Evolutionary conservation across 495 filamentous ascomycete genomes (phyloP), one percentile per base, ranked within the genome.

Genomic region (Penicillium bialowiezense): DNA sequence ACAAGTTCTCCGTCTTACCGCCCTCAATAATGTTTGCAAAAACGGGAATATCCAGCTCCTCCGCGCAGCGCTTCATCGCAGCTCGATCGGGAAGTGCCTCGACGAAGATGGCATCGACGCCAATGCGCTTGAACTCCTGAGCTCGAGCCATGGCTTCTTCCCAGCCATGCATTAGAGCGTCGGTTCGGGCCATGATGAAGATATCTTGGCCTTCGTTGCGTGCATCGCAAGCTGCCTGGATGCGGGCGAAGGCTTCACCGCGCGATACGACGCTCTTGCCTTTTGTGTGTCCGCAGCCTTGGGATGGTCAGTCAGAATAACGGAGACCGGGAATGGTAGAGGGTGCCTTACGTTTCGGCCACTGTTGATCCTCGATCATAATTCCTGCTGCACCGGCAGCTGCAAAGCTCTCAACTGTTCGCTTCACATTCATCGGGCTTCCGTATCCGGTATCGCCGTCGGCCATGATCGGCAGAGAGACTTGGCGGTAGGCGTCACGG

Each of bases 11-110:
- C 5, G 70, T 72, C 52, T 68, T 66, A 3, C 69, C 65, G 0
- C 71, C 71, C 38, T 76, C 70, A 17, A 75, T 74, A 8, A 75
- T 73, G 53, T 75, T 75, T 0, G 62, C 71, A 8, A 74, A 60
- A 21, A 67, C 60, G 0, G 69, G 68, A 18, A 69, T 60, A 17
- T 59, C 54, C 8, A 75, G 31, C 35, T 73, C 65, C 28, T 62
- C 35, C 0, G 62, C 65, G 29, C 59, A 65, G 0, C 51, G 56
- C 46, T 52, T 55, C 70, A 72, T 75, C 2, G 69, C 54, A 7
- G 65, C 65, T 3, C 61, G 50, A 49, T 71, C 68, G 3, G 71
- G 70, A 7, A 75, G 48, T 4, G 72, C 72, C 52, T 74, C 71
- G 10, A 75, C 56, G 32, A 74, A 72, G 15, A 73, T 58, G 0